Conservation (phyloP, 768 basidiomycete species). For the Calocera viscosa region DNA sequence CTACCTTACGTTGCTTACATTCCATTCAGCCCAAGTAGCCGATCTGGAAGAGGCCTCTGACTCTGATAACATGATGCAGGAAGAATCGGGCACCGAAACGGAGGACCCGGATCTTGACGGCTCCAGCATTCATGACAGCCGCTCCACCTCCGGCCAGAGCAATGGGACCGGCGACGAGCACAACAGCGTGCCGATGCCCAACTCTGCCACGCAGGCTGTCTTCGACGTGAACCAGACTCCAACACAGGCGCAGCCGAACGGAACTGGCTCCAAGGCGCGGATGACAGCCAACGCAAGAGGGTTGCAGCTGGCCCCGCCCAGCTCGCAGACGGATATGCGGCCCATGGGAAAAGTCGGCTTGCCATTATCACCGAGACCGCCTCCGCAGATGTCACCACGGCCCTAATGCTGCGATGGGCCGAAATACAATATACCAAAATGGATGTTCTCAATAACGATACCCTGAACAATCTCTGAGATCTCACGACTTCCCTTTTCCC, state of each 20-base stretch:
- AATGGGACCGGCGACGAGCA: not conserved
- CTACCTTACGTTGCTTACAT: not conserved
- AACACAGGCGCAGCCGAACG: not conserved
- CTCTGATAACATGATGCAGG: constrained; percentile 46
- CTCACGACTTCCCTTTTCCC: not conserved
- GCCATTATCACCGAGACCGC: not conserved
- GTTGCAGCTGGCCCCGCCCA: not conserved
- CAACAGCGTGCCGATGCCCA: not conserved
- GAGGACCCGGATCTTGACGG: constrained; percentile 20
- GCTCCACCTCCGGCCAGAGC: not conserved
- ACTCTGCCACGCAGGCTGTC: not conserved
- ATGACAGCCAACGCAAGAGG: not conserved
- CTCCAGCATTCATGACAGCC: not conserved
- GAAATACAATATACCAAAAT: not conserved
- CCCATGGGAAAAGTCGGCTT: not conserved
- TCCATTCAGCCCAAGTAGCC: constrained; percentile 39
- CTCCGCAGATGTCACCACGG: not conserved
- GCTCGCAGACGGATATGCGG: not conserved
- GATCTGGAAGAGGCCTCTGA: constrained; percentile 46
- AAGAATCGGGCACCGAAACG: constrained; percentile 65
- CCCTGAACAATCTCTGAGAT: not conserved
- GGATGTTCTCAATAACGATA: not conserved
- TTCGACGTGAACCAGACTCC: not conserved
- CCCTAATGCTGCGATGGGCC: not conserved
- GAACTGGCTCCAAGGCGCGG: not conserved